Evolutionary conservation across 148 eudicot species (phyloP), one percentile per base, ranked within the genome.

Genomic region (Rhododendron kiyosumense): DNA sequence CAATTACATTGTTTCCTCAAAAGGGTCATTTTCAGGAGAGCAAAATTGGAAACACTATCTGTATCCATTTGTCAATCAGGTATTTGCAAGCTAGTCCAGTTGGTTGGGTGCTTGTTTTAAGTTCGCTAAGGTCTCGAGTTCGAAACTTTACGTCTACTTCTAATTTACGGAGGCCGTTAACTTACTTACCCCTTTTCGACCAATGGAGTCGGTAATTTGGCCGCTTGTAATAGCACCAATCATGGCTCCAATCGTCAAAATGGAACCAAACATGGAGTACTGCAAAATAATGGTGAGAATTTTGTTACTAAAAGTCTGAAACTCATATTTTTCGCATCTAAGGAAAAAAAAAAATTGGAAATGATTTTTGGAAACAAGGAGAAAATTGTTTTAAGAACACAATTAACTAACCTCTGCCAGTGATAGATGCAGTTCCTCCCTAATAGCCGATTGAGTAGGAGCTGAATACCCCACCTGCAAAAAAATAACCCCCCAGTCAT

Each of bases 391-490:
- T 20, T 3, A 30, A 69, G 28, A 45, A 4, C 22, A 73, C 24
- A n/a, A 28, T 26, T 69, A 28, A 26, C 15, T 12, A 81, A 94
- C 98, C 95, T 95, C 86, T 26, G 93, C 90, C 46, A 94, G 51
- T 7, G 96, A 85, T 43, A 95, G 89, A 89, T 87, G 75, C 67
- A 95, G 93, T 84, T 95, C 96, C 63, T 89, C 85, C 52, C 94
- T 92, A 67, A 95, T 95, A 48, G 90, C 96, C 81, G 95, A 91
- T 84, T 95, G 98, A 78, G 94, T 86, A n/a, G 98, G 96, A 73
- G 98, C 91, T 73, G 98, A 94, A 85, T 90, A 95, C 20, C 98
- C 96, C 89, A 94, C 96, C 98, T 95, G 89, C 94, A 91, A 87
- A 88, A 90, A 38, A 63, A 4, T 77, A 49, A 18, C n/a, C 22